Conservation (phyloP, 2,329 filamentous ascomycete species). For the Tolypocladium inflatum region DNA sequence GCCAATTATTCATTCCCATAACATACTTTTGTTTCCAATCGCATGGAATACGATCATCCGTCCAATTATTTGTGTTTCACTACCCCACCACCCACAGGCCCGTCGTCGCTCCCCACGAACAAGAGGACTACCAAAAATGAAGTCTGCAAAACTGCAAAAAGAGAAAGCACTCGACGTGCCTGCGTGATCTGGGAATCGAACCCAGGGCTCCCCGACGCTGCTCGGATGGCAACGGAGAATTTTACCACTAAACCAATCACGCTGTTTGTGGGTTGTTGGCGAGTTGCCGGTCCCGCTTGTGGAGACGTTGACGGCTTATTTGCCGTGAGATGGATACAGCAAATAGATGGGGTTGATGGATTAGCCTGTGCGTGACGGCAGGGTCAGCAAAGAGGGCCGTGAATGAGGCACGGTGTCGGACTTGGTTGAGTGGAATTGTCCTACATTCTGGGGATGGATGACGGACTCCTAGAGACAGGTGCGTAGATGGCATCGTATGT, state of each 20-base stretch:
- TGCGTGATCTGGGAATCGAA: constrained; percentile 4
- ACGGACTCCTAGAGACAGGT: no score
- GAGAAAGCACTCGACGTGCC: background rate
- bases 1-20: no score
- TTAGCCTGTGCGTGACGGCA: no score
- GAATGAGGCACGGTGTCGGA: no score
- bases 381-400: no score
- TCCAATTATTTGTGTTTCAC: background rate
- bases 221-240: constrained; percentile 4
- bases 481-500: no score
- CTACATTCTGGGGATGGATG: no score
- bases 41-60: no score
- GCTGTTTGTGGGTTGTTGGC: background rate
- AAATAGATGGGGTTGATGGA: no score
- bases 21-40: background rate
- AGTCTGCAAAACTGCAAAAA: background rate
- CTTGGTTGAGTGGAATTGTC: no score
- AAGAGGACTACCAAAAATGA: background rate
- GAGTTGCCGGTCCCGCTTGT: background rate
- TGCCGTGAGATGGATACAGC: no score
- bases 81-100: background rate
- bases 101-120: no score
- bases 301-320: background rate
- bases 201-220: constrained; percentile 3
- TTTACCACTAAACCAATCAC: constrained; percentile 5